Conservation (phyloP, 2,329 filamentous ascomycete genomes). For the Penicillium glabrum region DNA sequence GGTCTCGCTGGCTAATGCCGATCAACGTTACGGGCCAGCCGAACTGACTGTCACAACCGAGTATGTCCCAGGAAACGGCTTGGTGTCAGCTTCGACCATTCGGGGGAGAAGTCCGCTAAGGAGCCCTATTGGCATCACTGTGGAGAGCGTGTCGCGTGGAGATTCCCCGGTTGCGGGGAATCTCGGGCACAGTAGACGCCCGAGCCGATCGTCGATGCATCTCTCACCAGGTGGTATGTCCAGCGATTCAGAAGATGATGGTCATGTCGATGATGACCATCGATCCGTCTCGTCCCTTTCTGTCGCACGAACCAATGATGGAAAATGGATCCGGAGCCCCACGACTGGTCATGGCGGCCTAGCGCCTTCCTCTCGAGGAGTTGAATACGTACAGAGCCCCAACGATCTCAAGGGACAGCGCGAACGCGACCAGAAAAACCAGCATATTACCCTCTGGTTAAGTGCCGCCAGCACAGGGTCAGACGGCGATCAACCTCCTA, state of each 20-base stretch:
- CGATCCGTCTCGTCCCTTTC: slow-evolving; percentile 19
- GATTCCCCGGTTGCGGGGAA: slow-evolving; percentile 42
- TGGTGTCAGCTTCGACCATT: slow-evolving; percentile 21
- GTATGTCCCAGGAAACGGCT: neutral
- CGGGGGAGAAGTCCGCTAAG: slow-evolving; percentile 42
- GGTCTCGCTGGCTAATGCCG: slow-evolving; percentile 4
- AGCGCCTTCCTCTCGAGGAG: slow-evolving; percentile 46
- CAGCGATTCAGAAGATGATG: slow-evolving; percentile 29
- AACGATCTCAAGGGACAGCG: slow-evolving; percentile 52
- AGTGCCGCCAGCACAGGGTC: slow-evolving; percentile 47
- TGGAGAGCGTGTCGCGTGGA: slow-evolving; percentile 44
- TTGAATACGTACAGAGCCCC: slow-evolving; percentile 48
- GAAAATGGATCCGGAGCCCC: slow-evolving; percentile 45
- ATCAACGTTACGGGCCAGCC: neutral
- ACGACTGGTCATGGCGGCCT: slow-evolving; percentile 47
- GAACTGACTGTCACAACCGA: slow-evolving; percentile 11
- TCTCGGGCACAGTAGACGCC: slow-evolving; percentile 20
- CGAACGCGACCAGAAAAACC: slow-evolving; percentile 51
- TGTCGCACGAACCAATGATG: slow-evolving; percentile 42
- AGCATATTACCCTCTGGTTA: slow-evolving; percentile 56
- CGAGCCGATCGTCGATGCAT: slow-evolving; percentile 36
- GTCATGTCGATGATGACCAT: slow-evolving; percentile 19
- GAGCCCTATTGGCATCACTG: slow-evolving; percentile 45
- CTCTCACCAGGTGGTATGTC: slow-evolving; percentile 34
- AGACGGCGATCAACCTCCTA: slow-evolving; percentile 31